phyloP scores from a whole-genome alignment of 176 grass and related monocot genomes.

The Aechmea fasciata region DNA sequence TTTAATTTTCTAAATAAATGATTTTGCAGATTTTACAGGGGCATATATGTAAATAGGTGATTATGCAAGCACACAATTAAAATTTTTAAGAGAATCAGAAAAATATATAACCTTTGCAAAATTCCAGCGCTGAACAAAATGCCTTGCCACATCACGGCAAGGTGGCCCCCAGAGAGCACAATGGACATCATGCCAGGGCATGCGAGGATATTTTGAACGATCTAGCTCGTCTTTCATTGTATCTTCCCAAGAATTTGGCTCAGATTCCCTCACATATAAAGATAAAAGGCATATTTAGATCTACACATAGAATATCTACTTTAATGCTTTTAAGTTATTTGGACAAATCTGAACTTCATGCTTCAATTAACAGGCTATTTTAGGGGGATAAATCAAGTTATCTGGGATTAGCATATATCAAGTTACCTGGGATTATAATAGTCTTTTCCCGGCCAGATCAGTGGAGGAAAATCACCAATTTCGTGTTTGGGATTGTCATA shows the following conservation, averaged over 20 bases:
- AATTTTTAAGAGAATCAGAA: slow-evolving; percentile 9
- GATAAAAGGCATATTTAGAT: slow-evolving; percentile 11
- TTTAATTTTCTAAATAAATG: neutral
- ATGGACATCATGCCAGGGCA: slow-evolving; percentile 92
- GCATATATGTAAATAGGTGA: no score
- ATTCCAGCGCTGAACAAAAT: slow-evolving; percentile 94
- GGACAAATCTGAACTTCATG: slow-evolving; percentile 3
- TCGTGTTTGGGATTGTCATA: slow-evolving; percentile 69
- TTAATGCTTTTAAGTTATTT: neutral
- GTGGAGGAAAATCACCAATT: slow-evolving; percentile 43
- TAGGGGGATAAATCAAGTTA: neutral
- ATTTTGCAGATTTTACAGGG: neutral
- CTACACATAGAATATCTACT: neutral
- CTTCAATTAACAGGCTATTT: neutral
- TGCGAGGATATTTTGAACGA: slow-evolving; percentile 75
- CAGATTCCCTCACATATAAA: slow-evolving; percentile 50
- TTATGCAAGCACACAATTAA: neutral
- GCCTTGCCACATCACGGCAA: slow-evolving; percentile 68
- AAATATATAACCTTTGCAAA: slow-evolving; percentile 50
- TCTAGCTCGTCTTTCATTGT: slow-evolving; percentile 81
- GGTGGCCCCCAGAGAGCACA: slow-evolving; percentile 75
- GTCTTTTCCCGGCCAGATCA: slow-evolving; percentile 84
- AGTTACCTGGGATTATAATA: slow-evolving; percentile 82
- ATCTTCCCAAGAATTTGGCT: slow-evolving; percentile 88
- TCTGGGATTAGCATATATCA: neutral